Percentiles rank a stretch among this genome's conserved stretches.
Conservation (phyloP, 306 rosid genomes). For the Lathyrus oleraceus region DNA sequence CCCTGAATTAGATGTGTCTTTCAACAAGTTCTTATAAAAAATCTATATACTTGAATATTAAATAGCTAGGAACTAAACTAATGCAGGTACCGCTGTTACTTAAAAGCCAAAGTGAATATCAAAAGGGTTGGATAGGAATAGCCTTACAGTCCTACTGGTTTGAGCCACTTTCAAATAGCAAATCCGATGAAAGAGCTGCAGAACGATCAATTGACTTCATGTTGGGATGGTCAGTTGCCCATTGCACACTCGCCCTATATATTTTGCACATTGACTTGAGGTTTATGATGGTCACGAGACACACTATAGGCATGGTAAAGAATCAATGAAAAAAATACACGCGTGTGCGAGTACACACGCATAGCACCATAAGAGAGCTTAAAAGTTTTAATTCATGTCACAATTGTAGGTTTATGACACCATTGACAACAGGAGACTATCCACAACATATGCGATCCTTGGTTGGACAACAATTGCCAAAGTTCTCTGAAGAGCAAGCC, state of each 20-base stretch:
- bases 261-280: too few relatives aligned
- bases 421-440: slow-evolving; percentile 58
- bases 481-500: slow-evolving; percentile 39
- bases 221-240: slow-evolving; percentile 70
- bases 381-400: not conserved
- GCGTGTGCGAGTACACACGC: not conserved
- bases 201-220: slow-evolving; percentile 55
- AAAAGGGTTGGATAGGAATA: slow-evolving; percentile 63
- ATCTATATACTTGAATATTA: not conserved
- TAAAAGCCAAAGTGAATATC: slow-evolving; percentile 39
- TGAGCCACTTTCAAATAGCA: slow-evolving; percentile 41
- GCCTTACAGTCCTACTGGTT: slow-evolving; percentile 48
- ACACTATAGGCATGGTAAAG: not conserved
- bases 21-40: not conserved
- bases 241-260: not conserved
- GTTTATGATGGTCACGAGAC: not conserved
- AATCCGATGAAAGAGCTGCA: slow-evolving; percentile 44
- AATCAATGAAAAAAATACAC: not conserved
- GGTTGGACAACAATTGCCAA: slow-evolving; percentile 53
- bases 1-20: not conserved
- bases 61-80: not conserved
- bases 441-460: slow-evolving; percentile 52
- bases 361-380: not conserved
- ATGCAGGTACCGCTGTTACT: not conserved
- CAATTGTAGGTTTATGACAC: slow-evolving; percentile 53